Conservation (phyloP, 768 basidiomycete species). For the Neoboletus subvelutipes region DNA sequence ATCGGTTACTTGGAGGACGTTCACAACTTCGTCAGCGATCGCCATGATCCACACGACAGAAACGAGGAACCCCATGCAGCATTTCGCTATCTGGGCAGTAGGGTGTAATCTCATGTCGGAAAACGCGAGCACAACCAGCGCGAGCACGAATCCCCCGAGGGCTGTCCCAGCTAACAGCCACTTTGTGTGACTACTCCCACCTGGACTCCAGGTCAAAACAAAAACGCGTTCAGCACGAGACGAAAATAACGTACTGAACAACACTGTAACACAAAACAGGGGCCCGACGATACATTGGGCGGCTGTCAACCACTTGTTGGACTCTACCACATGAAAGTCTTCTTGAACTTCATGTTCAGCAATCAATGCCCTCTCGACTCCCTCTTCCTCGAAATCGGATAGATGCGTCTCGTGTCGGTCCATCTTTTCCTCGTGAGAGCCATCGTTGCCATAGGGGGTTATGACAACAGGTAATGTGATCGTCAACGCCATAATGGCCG, state of each 20-base stretch:
- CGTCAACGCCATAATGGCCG: slow-evolving; percentile 83
- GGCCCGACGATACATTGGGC: slow-evolving; percentile 83
- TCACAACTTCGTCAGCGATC: slow-evolving; percentile 94
- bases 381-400: slow-evolving; percentile 75
- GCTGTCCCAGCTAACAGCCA: slow-evolving; percentile 57
- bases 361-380: slow-evolving; percentile 62
- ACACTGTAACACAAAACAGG: slow-evolving; percentile 65
- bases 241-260: slow-evolving; percentile 63
- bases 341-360: slow-evolving; percentile 75
- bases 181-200: slow-evolving; percentile 41
- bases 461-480: slow-evolving; percentile 90
- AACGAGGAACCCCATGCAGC: slow-evolving; percentile 88
- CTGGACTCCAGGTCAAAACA: slow-evolving; percentile 2
- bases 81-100: slow-evolving; percentile 64
- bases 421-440: slow-evolving; percentile 25
- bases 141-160: slow-evolving; percentile 53
- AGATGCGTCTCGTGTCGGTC: slow-evolving; percentile 45
- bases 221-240: background rate
- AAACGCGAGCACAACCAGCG: slow-evolving; percentile 56
- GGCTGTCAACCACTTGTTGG: slow-evolving; percentile 84
- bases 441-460: slow-evolving; percentile 43
- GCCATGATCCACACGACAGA: slow-evolving; percentile 98
- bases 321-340: slow-evolving; percentile 61
- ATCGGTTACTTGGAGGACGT: slow-evolving; percentile 72
- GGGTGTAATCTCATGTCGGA: slow-evolving; percentile 58